Conservation (phyloP, 140 eudicot species). For the Stevia rebaudiana region DNA sequence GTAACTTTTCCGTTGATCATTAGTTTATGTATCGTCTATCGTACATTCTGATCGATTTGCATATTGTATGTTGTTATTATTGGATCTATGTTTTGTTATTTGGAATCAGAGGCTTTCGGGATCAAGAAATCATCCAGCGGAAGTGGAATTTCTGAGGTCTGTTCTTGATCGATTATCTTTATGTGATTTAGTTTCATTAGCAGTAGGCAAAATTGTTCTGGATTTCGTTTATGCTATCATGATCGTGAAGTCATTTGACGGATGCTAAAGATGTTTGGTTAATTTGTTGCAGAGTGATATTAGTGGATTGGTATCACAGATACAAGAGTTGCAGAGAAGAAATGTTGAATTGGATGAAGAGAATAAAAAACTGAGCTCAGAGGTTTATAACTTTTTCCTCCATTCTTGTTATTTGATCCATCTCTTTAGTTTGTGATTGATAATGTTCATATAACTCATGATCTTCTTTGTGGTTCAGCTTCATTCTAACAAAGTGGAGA, state of each 20-base stretch:
- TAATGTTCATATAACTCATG: conserved; percentile 7
- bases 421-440: not conserved
- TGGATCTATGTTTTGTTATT: conserved; percentile 7
- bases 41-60: not conserved
- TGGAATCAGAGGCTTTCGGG: conserved; percentile 42
- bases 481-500: conserved; percentile 55
- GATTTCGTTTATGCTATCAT: not conserved
- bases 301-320: conserved; percentile 72
- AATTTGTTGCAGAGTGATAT: conserved; percentile 64
- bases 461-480: conserved; percentile 49
- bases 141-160: conserved; percentile 65
- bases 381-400: conserved; percentile 32
- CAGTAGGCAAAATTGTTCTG: not conserved
- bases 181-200: conserved; percentile 1
- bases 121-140: conserved; percentile 65
- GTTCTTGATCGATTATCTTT: not conserved
- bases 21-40: not conserved
- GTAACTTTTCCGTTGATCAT: conserved; percentile 18
- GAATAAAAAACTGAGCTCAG: conserved; percentile 45
- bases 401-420: not conserved
- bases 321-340: conserved; percentile 65
- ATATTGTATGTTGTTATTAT: not conserved
- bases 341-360: conserved; percentile 66
- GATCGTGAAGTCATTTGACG: not conserved
- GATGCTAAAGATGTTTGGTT: not conserved